Evolutionary conservation across 106 monocot genomes (phyloP).

Genomic region (Dioscorea alata): DNA sequence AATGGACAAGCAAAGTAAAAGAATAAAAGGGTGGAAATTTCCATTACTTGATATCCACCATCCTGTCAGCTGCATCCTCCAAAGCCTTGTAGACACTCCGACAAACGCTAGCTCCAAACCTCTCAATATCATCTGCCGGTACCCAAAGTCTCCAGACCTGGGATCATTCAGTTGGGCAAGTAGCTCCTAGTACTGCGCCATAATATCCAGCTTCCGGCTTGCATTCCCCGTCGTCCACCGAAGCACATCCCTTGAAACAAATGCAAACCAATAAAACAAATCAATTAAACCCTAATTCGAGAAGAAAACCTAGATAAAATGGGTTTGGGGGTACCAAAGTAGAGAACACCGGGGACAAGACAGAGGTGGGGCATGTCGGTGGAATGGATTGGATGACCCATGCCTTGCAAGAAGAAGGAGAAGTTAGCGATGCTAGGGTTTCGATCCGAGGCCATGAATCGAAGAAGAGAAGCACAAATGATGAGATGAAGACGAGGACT

Average conservation of each 20-base stretch:
- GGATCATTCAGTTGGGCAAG: conserved; percentile 54
- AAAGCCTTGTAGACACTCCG: conserved; percentile 46
- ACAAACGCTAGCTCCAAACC: conserved; percentile 58
- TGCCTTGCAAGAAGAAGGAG: conserved; percentile 55
- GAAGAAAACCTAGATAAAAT: not conserved
- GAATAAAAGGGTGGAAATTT: too few species aligned
- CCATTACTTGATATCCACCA: conserved; percentile 54
- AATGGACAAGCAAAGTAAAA: too few species aligned
- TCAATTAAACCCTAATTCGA: not conserved
- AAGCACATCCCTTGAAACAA: conserved; percentile 53
- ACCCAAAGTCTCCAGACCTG: conserved; percentile 77
- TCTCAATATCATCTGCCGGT: conserved; percentile 53
- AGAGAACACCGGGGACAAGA: conserved; percentile 70
- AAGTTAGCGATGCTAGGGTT: conserved; percentile 3
- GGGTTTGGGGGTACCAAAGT: conserved; percentile 43
- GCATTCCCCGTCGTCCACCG: conserved; percentile 85
- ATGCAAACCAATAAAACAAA: not conserved
- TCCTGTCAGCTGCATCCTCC: conserved; percentile 64
- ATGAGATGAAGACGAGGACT: not conserved
- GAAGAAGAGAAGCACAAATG: not conserved
- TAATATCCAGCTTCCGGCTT: conserved; percentile 57
- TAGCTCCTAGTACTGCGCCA: conserved; percentile 94
- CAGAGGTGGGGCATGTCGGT: conserved; percentile 83
- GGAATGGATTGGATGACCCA: conserved; percentile 96
- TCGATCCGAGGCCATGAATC: not conserved